Percentiles rank a stretch among this genome's conserved stretches.
phyloP scores from a whole-genome alignment of 2,329 filamentous ascomycete species.

The Ceratocystis destructans region DNA sequence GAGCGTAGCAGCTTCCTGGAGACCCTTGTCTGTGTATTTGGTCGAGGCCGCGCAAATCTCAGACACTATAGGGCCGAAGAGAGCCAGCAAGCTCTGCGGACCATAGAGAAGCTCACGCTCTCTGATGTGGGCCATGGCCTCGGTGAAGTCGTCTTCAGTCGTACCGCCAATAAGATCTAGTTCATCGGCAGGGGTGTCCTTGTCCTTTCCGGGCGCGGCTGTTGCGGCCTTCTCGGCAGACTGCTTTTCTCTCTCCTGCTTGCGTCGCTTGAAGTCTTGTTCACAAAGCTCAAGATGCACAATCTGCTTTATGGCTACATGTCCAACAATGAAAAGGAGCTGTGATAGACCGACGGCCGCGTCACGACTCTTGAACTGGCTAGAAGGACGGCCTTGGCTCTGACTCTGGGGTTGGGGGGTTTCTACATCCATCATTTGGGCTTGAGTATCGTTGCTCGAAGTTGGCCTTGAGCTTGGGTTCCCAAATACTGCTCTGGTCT shows the following conservation, averaged over 20 bases:
- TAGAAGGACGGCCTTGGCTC: conserved; percentile 33
- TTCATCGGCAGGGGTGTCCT: conserved; percentile 65
- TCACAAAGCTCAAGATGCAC: conserved; percentile 97
- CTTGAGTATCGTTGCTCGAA: conserved; percentile 27
- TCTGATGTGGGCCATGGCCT: conserved; percentile 70
- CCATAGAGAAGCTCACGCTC: conserved; percentile 76
- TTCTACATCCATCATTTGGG: conserved; percentile 23
- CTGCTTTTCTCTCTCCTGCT: conserved; percentile 72
- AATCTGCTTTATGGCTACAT: conserved; percentile 97
- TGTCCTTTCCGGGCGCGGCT: conserved; percentile 34
- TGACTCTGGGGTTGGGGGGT: conserved; percentile 22
- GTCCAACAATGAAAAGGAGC: conserved; percentile 84
- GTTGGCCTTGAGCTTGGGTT: conserved; percentile 27
- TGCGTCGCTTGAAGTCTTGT: conserved; percentile 91
- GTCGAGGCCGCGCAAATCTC: conserved; percentile 95
- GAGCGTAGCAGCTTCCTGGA: conserved; percentile 85
- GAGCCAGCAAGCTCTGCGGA: conserved; percentile 66
- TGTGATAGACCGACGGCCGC: conserved; percentile 71
- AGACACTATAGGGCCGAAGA: conserved; percentile 80
- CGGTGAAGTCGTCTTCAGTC: conserved; percentile 83
- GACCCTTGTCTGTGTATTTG: conserved; percentile 71
- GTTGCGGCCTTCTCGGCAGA: conserved; percentile 32
- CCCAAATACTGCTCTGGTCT: conserved; percentile 68
- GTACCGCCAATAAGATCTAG: conserved; percentile 94
- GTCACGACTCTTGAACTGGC: conserved; percentile 32